phyloP scores from a whole-genome alignment of 495 filamentous ascomycete species.

The Tuber microsphaerosporum region DNA sequence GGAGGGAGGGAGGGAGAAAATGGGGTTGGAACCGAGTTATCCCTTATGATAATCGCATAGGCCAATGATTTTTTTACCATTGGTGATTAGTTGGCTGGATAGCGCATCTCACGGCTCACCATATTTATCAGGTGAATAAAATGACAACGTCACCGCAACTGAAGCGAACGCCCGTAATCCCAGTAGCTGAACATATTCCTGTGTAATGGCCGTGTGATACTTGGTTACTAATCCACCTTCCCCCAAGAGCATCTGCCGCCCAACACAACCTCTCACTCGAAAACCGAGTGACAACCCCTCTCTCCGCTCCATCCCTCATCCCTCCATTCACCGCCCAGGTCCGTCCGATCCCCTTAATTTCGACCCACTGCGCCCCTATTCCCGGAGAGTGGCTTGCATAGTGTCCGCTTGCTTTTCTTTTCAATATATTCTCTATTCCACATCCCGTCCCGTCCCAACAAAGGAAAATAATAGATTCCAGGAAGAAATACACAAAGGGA shows the following conservation, averaged over 20 bases:
- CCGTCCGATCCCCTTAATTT: not conserved
- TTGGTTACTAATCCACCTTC: not conserved
- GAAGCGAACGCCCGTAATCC: not conserved
- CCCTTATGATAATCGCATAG: not conserved
- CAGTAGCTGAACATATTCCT: not conserved
- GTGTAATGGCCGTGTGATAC: not conserved
- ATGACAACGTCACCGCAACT: not conserved
- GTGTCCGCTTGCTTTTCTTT: not conserved
- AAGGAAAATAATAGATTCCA: not conserved
- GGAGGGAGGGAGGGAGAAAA: not conserved
- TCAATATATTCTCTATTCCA: constrained; percentile 3
- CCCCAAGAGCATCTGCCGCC: not conserved
- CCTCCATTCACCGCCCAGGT: not conserved
- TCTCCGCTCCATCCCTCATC: not conserved
- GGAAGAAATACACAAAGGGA: not conserved
- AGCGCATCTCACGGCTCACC: not conserved
- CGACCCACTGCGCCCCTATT: not conserved
- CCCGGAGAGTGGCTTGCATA: not conserved
- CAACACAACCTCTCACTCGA: not conserved
- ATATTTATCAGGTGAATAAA: too few relatives aligned
- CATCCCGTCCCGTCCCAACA: not conserved
- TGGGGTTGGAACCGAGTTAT: not conserved
- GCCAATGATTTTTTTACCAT: not conserved
- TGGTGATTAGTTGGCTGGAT: not conserved
- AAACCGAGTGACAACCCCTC: not conserved